These are phyloP conservation scores for Exserohilum rostratum DNA, from an alignment of 2,329 filamentous ascomycete genomes.

Conservation along the genomic window DNA sequence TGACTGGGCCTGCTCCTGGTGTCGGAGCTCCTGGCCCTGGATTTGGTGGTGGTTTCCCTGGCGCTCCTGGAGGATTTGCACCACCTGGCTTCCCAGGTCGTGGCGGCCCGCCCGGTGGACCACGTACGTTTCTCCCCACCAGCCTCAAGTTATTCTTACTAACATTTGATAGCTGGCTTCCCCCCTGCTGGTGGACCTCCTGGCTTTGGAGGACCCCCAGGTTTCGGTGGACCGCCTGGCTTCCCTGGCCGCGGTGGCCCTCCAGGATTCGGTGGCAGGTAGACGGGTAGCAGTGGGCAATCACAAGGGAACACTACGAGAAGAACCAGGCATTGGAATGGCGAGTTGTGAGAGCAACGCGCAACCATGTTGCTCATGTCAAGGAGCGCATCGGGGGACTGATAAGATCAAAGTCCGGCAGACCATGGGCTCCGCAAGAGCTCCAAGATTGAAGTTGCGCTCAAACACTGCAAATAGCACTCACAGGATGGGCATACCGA, in stretches of 20 bases:
- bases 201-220: slow-evolving; percentile 40
- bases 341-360: slow-evolving; percentile 2
- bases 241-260: slow-evolving; percentile 36
- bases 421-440: neutral
- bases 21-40: slow-evolving; percentile 78
- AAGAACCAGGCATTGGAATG: slow-evolving; percentile 7
- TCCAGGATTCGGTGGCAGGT: slow-evolving; percentile 36
- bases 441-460: neutral
- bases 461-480: slow-evolving; percentile 1
- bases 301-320: neutral
- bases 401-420: slow-evolving; percentile 3
- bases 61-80: slow-evolving; percentile 45
- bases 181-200: slow-evolving; percentile 61
- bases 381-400: slow-evolving; percentile 5
- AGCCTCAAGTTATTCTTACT: slow-evolving; percentile 17
- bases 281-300: slow-evolving; percentile 11
- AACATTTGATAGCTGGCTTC: slow-evolving; percentile 41
- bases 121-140: slow-evolving; percentile 33
- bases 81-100: slow-evolving; percentile 39
- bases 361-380: slow-evolving; percentile 1
- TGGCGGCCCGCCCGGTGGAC: slow-evolving; percentile 50
- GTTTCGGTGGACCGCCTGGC: slow-evolving; percentile 30
- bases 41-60: slow-evolving; percentile 54
- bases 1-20: slow-evolving; percentile 87
- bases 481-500: slow-evolving; percentile 4